These are phyloP conservation scores for Penicillium ucsense DNA, from an alignment of 495 filamentous ascomycete genomes.

Conservation along the genomic window DNA sequence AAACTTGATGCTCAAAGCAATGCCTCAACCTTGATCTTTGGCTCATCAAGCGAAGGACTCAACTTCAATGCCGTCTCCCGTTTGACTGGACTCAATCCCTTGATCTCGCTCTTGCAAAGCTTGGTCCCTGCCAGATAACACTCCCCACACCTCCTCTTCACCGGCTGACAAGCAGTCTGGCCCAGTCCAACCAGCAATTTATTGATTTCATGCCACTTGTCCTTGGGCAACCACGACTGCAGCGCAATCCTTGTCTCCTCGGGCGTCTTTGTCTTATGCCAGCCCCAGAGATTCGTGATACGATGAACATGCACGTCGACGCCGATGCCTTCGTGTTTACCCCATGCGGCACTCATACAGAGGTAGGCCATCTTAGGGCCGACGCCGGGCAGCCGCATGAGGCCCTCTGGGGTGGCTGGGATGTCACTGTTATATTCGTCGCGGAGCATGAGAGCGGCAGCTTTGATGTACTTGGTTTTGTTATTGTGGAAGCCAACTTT, in stretches of 20 bases:
- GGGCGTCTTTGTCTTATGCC: conserved; percentile 74
- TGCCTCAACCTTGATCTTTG: conserved; percentile 25
- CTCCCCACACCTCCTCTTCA: conserved; percentile 70
- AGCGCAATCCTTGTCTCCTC: conserved; percentile 75
- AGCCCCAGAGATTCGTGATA: conserved; percentile 94
- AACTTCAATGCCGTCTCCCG: conserved; percentile 37
- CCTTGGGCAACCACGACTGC: conserved; percentile 74
- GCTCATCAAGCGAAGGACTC: conserved; percentile 28
- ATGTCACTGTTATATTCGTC: conserved; percentile 69
- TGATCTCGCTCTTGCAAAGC: conserved; percentile 62
- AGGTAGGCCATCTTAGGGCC: conserved; percentile 97
- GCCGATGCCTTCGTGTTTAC: conserved; percentile 50
- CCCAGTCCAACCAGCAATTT: conserved; percentile 84
- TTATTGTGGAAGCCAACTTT: conserved; percentile 93
- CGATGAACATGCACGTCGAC: conserved; percentile 69
- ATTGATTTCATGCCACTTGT: conserved; percentile 93
- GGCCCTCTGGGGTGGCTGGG: conserved; percentile 65
- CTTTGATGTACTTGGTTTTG: conserved; percentile 85
- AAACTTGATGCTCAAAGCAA: neutral
- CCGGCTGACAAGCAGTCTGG: conserved; percentile 77
- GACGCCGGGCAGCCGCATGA: conserved; percentile 79
- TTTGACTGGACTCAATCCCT: conserved; percentile 32
- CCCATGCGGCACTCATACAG: conserved; percentile 67
- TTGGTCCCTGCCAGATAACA: conserved; percentile 66
- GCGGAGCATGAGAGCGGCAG: conserved; percentile 59